These are phyloP conservation scores for Boeremia exigua DNA, from an alignment of 2,329 filamentous ascomycete species.

Conservation along the genomic window DNA sequence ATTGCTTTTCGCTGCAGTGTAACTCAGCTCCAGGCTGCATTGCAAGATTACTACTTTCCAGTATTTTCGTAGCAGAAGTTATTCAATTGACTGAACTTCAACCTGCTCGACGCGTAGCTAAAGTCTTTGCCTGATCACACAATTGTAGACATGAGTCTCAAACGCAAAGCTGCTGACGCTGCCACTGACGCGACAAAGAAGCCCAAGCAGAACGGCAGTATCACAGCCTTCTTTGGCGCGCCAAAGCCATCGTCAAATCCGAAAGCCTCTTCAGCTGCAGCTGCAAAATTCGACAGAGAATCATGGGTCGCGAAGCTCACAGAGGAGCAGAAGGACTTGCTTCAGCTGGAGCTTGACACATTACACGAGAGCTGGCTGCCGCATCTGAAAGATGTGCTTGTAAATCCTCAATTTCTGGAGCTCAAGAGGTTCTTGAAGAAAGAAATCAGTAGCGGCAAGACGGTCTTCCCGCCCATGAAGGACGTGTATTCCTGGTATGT, in stretches of 20 bases:
- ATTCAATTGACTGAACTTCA: not conserved
- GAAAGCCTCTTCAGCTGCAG: constrained; percentile 24
- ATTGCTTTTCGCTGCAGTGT: constrained; percentile 3
- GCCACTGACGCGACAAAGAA: constrained; percentile 56
- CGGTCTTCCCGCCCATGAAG: constrained; percentile 83
- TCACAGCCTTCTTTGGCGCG: constrained; percentile 86
- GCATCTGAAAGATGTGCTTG: constrained; percentile 84
- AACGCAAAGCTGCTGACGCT: constrained; percentile 57
- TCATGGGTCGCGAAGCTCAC: constrained; percentile 85
- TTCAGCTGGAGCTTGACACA: constrained; percentile 90
- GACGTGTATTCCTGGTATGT: constrained; percentile 94
- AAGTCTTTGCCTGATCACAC: not conserved
- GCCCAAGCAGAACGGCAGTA: constrained; percentile 70
- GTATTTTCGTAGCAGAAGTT: not conserved
- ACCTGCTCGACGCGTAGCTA: not conserved
- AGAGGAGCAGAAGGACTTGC: constrained; percentile 78
- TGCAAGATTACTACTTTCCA: not conserved
- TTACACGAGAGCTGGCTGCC: constrained; percentile 91
- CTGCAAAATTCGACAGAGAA: constrained; percentile 76
- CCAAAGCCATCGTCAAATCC: constrained; percentile 54
- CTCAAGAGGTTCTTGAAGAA: constrained; percentile 85
- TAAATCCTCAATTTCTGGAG: constrained; percentile 78
- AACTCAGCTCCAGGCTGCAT: constrained; percentile 4
- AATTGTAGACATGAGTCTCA: constrained; percentile 52
- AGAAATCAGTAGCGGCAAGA: constrained; percentile 75